Conservation (phyloP, 768 basidiomycete genomes). For the Leccinum subtestaceum region DNA sequence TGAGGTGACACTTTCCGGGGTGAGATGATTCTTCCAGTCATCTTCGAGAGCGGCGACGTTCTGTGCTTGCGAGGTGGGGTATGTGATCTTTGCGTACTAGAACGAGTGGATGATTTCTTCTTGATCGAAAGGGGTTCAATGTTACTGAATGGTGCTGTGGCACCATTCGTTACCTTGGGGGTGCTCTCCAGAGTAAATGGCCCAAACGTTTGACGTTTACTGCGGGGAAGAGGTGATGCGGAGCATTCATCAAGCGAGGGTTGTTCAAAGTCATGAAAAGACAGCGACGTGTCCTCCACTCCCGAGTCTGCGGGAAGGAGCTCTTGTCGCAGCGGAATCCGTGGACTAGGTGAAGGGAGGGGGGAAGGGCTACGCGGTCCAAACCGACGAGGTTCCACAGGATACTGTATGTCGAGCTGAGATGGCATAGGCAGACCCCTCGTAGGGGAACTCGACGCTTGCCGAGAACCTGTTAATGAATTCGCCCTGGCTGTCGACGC, state of each 20-base stretch:
- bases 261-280: slow-evolving; percentile 27
- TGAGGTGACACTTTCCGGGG: slow-evolving; percentile 58
- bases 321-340: slow-evolving; percentile 20
- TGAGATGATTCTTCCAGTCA: slow-evolving; percentile 42
- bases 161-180: slow-evolving; percentile 41
- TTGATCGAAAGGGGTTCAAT: slow-evolving; percentile 83
- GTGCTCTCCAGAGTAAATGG: slow-evolving; percentile 53
- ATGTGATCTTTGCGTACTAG: slow-evolving; percentile 33
- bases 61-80: slow-evolving; percentile 40
- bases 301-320: slow-evolving; percentile 48
- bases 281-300: slow-evolving; percentile 37
- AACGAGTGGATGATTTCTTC: slow-evolving; percentile 72
- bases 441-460: slow-evolving; percentile 42
- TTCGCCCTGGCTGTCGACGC: slow-evolving; percentile 42
- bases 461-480: slow-evolving; percentile 47
- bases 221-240: slow-evolving; percentile 61
- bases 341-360: slow-evolving; percentile 49
- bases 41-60: slow-evolving; percentile 52
- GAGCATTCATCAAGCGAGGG: slow-evolving; percentile 30
- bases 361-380: slow-evolving; percentile 80
- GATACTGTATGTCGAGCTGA: slow-evolving; percentile 46
- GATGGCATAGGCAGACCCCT: slow-evolving; percentile 28
- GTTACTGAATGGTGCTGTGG: slow-evolving; percentile 37
- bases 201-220: slow-evolving; percentile 66
- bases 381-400: slow-evolving; percentile 58